A percentile compares a stretch with the other conserved stretches of the same genome.
These are phyloP conservation scores for Dactylonectria macrodidyma DNA, from an alignment of 2,329 filamentous ascomycete genomes.

Conservation along the genomic window DNA sequence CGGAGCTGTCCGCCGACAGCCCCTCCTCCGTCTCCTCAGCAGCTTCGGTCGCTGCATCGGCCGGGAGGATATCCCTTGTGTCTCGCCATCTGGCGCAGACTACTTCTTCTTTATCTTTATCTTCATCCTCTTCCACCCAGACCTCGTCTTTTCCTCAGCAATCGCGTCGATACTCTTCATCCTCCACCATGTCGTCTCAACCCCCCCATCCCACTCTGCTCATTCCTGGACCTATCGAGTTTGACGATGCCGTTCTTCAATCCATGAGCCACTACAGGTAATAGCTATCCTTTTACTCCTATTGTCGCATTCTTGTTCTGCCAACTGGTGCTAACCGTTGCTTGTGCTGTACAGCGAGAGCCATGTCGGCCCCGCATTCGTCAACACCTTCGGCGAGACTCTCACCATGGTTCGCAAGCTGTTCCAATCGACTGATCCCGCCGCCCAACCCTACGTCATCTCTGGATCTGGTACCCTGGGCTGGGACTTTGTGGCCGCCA, in stretches of 20 bases:
- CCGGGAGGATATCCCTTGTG: conserved; percentile 49
- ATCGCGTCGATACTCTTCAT: conserved; percentile 44
- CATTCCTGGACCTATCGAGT: conserved; percentile 98
- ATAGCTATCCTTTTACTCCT: conserved; percentile 41
- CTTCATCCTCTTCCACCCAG: conserved; percentile 33
- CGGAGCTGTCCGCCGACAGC: conserved; percentile 48
- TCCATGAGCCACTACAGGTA: conserved; percentile 97
- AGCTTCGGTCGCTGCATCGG: conserved; percentile 45
- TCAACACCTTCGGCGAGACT: conserved; percentile 91
- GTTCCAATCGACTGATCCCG: conserved; percentile 88
- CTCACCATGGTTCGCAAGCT: conserved; percentile 91
- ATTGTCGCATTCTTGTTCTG: background rate
- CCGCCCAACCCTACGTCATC: conserved; percentile 92
- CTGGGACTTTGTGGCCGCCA: conserved; percentile 97
- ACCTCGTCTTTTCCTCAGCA: conserved; percentile 33
- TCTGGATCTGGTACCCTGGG: conserved; percentile 95
- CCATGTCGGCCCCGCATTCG: conserved; percentile 91
- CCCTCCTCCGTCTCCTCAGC: conserved; percentile 47
- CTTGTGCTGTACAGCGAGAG: conserved; percentile 77
- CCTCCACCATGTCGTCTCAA: conserved; percentile 72
- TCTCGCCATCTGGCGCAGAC: conserved; percentile 45
- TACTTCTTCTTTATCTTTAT: conserved; percentile 35
- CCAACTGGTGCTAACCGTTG: conserved; percentile 23
- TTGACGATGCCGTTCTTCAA: conserved; percentile 95
- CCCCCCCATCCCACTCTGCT: conserved; percentile 81